Evolutionary conservation across 169 alveolate genomes (phyloP), one percentile per base, ranked within the genome.

Genomic region (Eimeria falciformis): DNA sequence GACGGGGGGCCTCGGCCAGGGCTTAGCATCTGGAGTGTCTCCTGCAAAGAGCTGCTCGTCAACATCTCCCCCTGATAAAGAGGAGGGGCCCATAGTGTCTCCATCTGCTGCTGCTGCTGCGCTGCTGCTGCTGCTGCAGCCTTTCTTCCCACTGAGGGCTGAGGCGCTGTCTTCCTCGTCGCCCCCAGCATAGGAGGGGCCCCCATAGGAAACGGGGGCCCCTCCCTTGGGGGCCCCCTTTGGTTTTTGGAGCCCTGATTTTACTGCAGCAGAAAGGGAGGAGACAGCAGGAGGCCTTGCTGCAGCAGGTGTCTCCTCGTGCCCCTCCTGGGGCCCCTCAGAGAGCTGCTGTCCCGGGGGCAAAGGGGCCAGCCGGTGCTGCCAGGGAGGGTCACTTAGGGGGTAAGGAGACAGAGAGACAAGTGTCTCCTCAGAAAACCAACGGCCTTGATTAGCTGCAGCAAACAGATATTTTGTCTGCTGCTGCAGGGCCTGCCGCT

Each of bases 1-100:
- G 56, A 71, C 83, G 29, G 83, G 83, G 56, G 83, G 47, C 83
- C 83, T 71, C 25, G 83, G 83, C 83, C 83, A 71, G 25, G 83
- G 83, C 27, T 71, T 71, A 25, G 83, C 53, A 27, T 71, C 56
- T 33, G 83, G 56, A 56, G 83, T 50, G 50, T 71, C 83, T 17
- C 83, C 83, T 1, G 2, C 7, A 18, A 71, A 71, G 55, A 56
- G 83, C 29, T 5, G 5, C 3, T 0, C 83, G 17, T 40, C 56
- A 21, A 25, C 50, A 33, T 27, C n/a, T n/a, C n/a, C n/a, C n/a
- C n/a, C n/a, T n/a, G n/a, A n/a, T n/a, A n/a, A n/a, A n/a, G n/a
- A n/a, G 11, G 17, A 27, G 53, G 83, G 56, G 29, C 58, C 83
- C 83, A 14, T 21, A n/a, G 18, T 66, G 78, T n/a, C 53, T 12